phyloP scores from a whole-genome alignment of 495 filamentous ascomycete genomes.

The Penicillium soppii region DNA sequence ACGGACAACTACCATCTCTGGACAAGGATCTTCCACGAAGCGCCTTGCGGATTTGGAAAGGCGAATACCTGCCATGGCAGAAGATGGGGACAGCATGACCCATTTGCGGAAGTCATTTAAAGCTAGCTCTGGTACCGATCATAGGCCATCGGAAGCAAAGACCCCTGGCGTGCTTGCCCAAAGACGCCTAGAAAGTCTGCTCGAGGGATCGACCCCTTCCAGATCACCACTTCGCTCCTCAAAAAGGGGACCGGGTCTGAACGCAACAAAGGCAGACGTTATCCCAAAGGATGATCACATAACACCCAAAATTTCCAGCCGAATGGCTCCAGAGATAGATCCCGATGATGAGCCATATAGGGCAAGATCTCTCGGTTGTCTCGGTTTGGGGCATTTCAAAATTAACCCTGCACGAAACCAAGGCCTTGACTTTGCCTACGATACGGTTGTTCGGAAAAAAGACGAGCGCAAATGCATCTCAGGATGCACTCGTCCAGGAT shows the following conservation, averaged over 20 bases:
- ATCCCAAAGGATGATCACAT: neutral
- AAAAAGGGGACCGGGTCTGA: neutral
- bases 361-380: slow-evolving; percentile 47
- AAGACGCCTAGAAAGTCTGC: slow-evolving; percentile 34
- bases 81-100: slow-evolving; percentile 40
- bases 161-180: slow-evolving; percentile 1
- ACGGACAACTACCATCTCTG: neutral
- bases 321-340: slow-evolving; percentile 12
- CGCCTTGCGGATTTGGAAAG: slow-evolving; percentile 10
- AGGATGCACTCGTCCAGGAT: slow-evolving; percentile 74
- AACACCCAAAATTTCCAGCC: neutral
- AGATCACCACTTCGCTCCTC: slow-evolving; percentile 22
- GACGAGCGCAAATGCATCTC: slow-evolving; percentile 71
- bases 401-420: slow-evolving; percentile 74
- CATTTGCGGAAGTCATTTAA: neutral
- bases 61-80: slow-evolving; percentile 32
- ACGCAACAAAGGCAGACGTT: neutral
- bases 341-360: slow-evolving; percentile 49
- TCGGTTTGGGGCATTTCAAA: slow-evolving; percentile 72
- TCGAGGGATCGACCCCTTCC: slow-evolving; percentile 32
- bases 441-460: slow-evolving; percentile 70
- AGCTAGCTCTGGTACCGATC: neutral
- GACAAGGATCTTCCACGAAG: slow-evolving; percentile 6
- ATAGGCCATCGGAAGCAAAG: neutral
- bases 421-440: slow-evolving; percentile 71